These are phyloP conservation scores for Hypoxylon trugodes DNA, from an alignment of 495 filamentous ascomycete species.

Conservation along the genomic window DNA sequence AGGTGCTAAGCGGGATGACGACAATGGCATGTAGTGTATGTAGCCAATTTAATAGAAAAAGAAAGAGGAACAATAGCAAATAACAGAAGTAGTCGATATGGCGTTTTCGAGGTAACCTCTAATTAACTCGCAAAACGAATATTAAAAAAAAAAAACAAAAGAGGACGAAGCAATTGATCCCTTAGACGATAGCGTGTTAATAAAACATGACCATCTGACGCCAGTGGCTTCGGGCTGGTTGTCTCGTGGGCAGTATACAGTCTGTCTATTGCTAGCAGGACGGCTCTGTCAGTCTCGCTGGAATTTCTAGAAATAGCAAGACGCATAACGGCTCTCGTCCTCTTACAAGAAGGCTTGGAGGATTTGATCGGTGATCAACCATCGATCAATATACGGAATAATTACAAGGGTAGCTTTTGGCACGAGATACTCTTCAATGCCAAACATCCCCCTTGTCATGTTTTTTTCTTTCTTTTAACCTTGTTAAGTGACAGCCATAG, in stretches of 20 bases:
- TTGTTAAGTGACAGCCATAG: constrained; percentile 22
- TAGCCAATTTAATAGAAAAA: too few relatives aligned
- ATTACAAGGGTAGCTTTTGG: constrained; percentile 34
- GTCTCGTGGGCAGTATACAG: too few relatives aligned
- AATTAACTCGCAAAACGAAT: too few relatives aligned
- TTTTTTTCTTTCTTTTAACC: constrained; percentile 19
- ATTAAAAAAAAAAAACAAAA: background rate
- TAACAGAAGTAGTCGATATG: background rate
- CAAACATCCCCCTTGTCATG: constrained; percentile 30
- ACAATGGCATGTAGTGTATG: constrained; percentile 4
- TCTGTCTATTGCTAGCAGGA: background rate
- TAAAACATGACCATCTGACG: background rate
- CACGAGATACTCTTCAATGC: constrained; percentile 25
- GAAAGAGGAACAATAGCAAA: background rate
- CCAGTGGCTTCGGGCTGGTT: too few relatives aligned
- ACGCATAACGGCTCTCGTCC: constrained; percentile 5
- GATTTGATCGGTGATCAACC: constrained; percentile 16
- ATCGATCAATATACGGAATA: constrained; percentile 13
- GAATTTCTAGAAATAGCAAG: constrained; percentile 14
- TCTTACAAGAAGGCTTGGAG: constrained; percentile 13
- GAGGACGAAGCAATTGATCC: constrained; percentile 8
- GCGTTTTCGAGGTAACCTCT: too few relatives aligned
- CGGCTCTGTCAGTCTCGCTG: background rate
- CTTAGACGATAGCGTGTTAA: background rate
- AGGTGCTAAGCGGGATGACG: constrained; percentile 15